Percentiles rank a stretch among this genome's conserved stretches.
Evolutionary conservation across 2,329 filamentous ascomycete species (phyloP).

Genomic region (Elsinoe fawcettii): DNA sequence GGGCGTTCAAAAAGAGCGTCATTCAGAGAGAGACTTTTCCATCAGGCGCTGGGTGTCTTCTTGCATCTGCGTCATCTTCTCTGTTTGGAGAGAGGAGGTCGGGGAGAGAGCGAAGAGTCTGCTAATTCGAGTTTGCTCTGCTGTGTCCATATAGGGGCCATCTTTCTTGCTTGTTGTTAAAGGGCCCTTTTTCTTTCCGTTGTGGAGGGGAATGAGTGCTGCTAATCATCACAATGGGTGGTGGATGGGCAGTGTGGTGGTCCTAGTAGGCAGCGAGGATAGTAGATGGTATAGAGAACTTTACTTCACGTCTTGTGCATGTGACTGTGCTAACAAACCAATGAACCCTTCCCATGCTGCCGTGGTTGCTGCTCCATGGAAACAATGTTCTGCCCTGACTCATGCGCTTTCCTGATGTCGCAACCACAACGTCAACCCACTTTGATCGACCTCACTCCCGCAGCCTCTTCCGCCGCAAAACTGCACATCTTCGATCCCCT

Average conservation of each 20-base stretch:
- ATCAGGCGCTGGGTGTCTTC: not conserved
- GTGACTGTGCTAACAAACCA: not conserved
- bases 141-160: not conserved
- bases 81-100: not conserved
- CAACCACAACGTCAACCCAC: conserved; percentile 4
- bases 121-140: conserved; percentile 5
- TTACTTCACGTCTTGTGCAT: not conserved
- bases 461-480: not conserved
- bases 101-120: not conserved
- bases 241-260: not conserved
- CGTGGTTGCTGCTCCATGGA: not conserved
- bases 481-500: not conserved
- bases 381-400: not conserved
- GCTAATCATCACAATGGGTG: not conserved
- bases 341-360: not conserved
- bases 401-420: not conserved
- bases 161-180: conserved; percentile 9
- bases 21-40: not conserved
- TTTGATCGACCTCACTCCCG: not conserved
- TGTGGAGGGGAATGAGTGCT: too few species aligned
- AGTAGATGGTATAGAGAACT: conserved; percentile 8
- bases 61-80: not conserved
- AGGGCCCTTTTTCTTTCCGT: not conserved
- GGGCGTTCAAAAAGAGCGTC: not conserved
- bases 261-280: not conserved